Evolutionary conservation across 495 filamentous ascomycete species (phyloP).

Genomic region (Clavariopsis aquatica): DNA sequence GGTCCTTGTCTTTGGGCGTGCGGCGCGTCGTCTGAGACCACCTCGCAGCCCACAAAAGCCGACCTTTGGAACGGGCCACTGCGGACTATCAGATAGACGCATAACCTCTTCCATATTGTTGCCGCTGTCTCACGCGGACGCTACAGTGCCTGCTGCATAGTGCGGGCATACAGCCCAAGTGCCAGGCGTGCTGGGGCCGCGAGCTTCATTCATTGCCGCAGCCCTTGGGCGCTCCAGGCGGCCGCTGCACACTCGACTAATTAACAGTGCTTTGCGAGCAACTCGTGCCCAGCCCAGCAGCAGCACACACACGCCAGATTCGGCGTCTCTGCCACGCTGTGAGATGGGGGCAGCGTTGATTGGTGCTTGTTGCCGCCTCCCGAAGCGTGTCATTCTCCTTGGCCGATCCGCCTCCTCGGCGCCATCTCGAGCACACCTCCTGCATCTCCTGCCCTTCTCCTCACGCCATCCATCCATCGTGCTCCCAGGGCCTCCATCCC

Average conservation of each 20-base stretch:
- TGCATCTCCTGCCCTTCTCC: not conserved
- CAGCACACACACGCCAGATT: too few species aligned
- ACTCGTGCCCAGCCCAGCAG: not conserved
- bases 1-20: too few species aligned
- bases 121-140: too few species aligned
- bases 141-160: not conserved
- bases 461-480: conserved; percentile 22
- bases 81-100: too few species aligned
- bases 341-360: too few species aligned
- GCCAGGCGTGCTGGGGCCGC: too few species aligned
- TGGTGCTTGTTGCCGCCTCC: conserved; percentile 13
- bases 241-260: too few species aligned
- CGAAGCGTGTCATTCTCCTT: conserved; percentile 11
- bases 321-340: too few species aligned
- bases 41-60: not conserved
- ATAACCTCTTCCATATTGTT: not conserved
- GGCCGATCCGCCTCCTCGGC: not conserved
- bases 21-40: not conserved
- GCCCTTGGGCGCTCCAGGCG: too few species aligned
- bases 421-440: conserved; percentile 2
- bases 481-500: not conserved
- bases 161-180: too few species aligned
- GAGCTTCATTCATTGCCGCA: too few species aligned
- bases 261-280: too few species aligned
- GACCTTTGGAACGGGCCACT: not conserved